Conservation (phyloP, 176 grass and related monocot species). For the Aegilops speltoides region DNA sequence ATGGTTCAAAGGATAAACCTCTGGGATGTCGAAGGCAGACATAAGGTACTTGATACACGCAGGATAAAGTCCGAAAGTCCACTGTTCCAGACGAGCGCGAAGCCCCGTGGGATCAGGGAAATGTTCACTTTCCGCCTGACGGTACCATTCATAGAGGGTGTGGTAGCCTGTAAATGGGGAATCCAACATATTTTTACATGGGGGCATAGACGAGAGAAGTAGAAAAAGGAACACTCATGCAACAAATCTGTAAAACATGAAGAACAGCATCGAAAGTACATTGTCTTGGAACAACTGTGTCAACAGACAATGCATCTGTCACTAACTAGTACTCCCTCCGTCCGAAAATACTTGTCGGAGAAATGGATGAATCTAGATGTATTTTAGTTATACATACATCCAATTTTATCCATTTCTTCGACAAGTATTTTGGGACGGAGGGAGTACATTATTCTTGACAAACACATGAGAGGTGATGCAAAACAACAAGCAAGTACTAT, state of each 20-base stretch:
- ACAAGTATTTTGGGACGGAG: too few species aligned
- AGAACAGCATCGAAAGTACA: not conserved
- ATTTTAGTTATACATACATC: too few species aligned
- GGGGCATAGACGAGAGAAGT: not conserved
- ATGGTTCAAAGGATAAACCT: slow-evolving; percentile 52
- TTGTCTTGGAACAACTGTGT: not conserved
- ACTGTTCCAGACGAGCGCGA: slow-evolving; percentile 71
- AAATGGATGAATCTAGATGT: too few species aligned
- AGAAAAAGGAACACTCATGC: not conserved
- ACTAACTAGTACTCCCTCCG: too few species aligned
- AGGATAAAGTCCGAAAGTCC: slow-evolving; percentile 94
- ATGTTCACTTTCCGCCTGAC: slow-evolving; percentile 87
- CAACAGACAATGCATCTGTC: not conserved
- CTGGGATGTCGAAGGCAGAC: slow-evolving; percentile 96
- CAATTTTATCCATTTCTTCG: too few species aligned
- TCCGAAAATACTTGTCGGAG: too few species aligned
- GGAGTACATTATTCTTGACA: not conserved
- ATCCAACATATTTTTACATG: slow-evolving; percentile 12
- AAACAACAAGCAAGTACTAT: not conserved
- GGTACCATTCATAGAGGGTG: slow-evolving; percentile 97
- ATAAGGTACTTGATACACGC: slow-evolving; percentile 99
- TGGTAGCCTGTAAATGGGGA: slow-evolving; percentile 64
- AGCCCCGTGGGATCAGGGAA: slow-evolving; percentile 92
- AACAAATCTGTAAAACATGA: not conserved
- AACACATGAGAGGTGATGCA: not conserved